phyloP scores from a whole-genome alignment of 2,329 filamentous ascomycete genomes.

The Stagonosporopsis rhizophila region DNA sequence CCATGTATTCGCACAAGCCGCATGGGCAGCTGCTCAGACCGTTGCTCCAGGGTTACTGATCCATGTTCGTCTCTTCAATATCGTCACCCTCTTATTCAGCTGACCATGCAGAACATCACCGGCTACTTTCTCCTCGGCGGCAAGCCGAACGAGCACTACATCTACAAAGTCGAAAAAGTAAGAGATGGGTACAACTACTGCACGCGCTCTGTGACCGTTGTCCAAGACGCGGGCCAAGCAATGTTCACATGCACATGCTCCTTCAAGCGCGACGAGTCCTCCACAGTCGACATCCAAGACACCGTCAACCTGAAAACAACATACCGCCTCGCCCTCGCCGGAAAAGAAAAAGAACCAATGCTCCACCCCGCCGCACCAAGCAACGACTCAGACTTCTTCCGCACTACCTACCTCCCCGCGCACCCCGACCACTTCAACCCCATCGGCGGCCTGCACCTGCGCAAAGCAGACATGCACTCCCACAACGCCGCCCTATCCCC shows the following conservation, averaged over 20 bases:
- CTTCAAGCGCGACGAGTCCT: constrained; percentile 57
- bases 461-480: constrained; percentile 61
- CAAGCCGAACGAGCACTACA: constrained; percentile 56
- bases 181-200: constrained; percentile 61
- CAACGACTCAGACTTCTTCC: constrained; percentile 32
- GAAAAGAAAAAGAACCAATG: constrained; percentile 44
- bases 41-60: constrained; percentile 59
- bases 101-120: constrained; percentile 52
- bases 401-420: constrained; percentile 39
- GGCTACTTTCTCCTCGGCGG: constrained; percentile 61
- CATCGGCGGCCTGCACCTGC: constrained; percentile 56
- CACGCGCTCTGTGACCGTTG: constrained; percentile 60
- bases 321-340: constrained; percentile 45
- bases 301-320: constrained; percentile 42
- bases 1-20: constrained; percentile 65
- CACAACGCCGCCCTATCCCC: constrained; percentile 53
- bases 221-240: constrained; percentile 50
- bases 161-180: constrained; percentile 59
- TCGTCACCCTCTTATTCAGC: not conserved
- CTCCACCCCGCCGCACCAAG: constrained; percentile 29
- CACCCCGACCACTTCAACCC: constrained; percentile 50
- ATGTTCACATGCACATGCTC: constrained; percentile 62
- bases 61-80: constrained; percentile 50
- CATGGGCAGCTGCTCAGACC: constrained; percentile 63
- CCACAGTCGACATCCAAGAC: constrained; percentile 45